phyloP scores from a whole-genome alignment of 2,329 filamentous ascomycete genomes.

The Xylaria sp. region DNA sequence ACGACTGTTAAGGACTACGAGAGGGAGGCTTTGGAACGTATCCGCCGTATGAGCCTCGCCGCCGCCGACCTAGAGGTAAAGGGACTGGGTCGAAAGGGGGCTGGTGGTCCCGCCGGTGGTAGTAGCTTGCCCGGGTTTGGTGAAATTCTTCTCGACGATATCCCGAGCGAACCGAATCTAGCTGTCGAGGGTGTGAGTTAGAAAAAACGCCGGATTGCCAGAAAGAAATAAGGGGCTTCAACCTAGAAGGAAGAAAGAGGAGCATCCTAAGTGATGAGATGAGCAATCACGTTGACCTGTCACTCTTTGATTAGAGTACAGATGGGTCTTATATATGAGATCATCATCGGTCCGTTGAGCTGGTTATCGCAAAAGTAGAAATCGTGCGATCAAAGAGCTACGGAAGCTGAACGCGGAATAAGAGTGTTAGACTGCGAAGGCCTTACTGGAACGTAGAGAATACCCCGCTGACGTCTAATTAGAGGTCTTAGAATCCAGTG shows the following conservation, averaged over 20 bases:
- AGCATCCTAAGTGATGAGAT: background rate
- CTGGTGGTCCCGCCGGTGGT: constrained; percentile 22
- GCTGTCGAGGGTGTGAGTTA: constrained; percentile 35
- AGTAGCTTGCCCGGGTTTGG: constrained; percentile 40
- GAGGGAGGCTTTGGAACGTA: constrained; percentile 77
- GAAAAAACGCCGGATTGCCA: background rate
- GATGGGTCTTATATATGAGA: background rate
- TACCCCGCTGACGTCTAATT: background rate
- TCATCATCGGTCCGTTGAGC: too few species aligned
- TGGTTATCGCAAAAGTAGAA: background rate
- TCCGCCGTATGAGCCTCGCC: constrained; percentile 80
- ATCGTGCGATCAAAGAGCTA: background rate
- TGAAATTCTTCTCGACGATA: constrained; percentile 42
- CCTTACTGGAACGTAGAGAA: background rate
- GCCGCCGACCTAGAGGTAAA: constrained; percentile 80
- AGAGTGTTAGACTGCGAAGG: background rate
- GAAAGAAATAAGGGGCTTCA: too few species aligned
- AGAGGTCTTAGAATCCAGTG: background rate
- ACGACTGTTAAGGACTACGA: constrained; percentile 77
- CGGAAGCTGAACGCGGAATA: background rate
- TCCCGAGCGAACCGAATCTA: constrained; percentile 28
- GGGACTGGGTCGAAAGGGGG: constrained; percentile 42
- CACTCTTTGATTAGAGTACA: constrained; percentile 4
- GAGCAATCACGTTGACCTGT: background rate
- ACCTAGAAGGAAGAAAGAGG: too few species aligned